Evolutionary conservation across 1,139 yeast species (phyloP), one percentile per base, ranked within the genome.

Genomic region (Groenewaldozyma sp.): DNA sequence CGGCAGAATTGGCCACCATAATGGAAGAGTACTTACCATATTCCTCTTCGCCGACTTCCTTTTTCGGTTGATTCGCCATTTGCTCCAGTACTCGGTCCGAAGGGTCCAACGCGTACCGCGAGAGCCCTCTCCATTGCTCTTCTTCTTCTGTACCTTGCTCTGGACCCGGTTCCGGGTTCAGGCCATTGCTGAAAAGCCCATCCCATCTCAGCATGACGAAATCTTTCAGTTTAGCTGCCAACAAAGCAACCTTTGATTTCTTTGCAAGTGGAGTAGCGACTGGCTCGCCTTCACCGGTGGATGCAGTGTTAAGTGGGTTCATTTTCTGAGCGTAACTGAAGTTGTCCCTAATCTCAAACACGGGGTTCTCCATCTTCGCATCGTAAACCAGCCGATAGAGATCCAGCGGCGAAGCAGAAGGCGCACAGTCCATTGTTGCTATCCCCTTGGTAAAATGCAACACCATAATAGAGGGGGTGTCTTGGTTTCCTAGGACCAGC

Each of bases 21-120:
- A 91, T 60, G 36, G 76, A 73, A n/a, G 93, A 74, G 46, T 73
- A 80, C 54, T 81, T 82, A 2, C 93, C 97, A 56, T 91, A 91
- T 53, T 91, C 95, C 34, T 75, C 74, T 27, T 64, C 69, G 4
- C 62, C 56, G 50, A 68, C 47, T 46, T 62, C 54, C 52, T 49
- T 60, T 60, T 71, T 58, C 32, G 62, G 45, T 9, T 38, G 11
- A 7, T 16, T 5, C 43, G 21, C 39, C 43, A 10, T 37, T 39
- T 19, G 33, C 34, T 6, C 21, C 34, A 3, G 35, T 28, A 4
- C 42, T 20, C 26, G 42, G 39, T 42, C 38, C 4, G 40, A 20
- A 11, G 36, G 44, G 31, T 42, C 36, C 11, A 49, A 31, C 26
- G 44, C 39, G 31, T 70, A 67, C 40, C 76, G 54, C 46, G 62